Base-by-base conservation (phyloP, 2,329 filamentous ascomycete genomes). In the Fusarium sp. region DNA sequence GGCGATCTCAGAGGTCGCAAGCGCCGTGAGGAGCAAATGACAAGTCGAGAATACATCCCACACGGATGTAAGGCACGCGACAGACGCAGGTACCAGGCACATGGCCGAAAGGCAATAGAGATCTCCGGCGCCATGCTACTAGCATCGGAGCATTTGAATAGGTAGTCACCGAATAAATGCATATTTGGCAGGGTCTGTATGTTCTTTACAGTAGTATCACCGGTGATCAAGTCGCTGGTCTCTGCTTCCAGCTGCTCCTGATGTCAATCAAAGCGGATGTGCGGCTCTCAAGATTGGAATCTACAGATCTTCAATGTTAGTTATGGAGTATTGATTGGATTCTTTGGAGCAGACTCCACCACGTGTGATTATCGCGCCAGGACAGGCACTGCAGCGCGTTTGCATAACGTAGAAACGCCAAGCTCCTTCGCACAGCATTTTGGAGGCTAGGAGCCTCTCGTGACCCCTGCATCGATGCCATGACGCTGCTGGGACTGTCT, bases 11-110 rank as follows among this genome's bases (percentile, higher is more conserved):
- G 35, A 45, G 36, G 35, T 42, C 36, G 32, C 53, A 46, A 56
- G 45, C 49, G 57, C 57, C 39, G 34, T 29, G 13, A 36, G 34
- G 60, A 48, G 35, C 55, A 51, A 58, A 65, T 66, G 49, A 44
- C 25, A 57, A 55, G 64, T 70, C 25, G 44, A 52, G 46, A 52
- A 68, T 70, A 70, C 68, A 50, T 58, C 25, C 24, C 13, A 12
- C n/a, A 41, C 41, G 35, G 41, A 43, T 25, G 40, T 24, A 31
- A 58, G 45, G 53, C 55, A 60, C 49, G 50, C 51, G 61, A 58
- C 50, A 35, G 19, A 65, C 60, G 61, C 64, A 70, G 63, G 68
- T 69, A 69, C 66, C 58, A 59, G 45, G 42, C 63, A 64, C 63
- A n/a, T 41, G 53, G 44, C 46, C 28, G 50, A 47, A 41, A 26